Percentiles rank a stretch among this genome's conserved stretches.
Conservation (phyloP, 2,329 filamentous ascomycete genomes). For the Cordyceps pruinosa region DNA sequence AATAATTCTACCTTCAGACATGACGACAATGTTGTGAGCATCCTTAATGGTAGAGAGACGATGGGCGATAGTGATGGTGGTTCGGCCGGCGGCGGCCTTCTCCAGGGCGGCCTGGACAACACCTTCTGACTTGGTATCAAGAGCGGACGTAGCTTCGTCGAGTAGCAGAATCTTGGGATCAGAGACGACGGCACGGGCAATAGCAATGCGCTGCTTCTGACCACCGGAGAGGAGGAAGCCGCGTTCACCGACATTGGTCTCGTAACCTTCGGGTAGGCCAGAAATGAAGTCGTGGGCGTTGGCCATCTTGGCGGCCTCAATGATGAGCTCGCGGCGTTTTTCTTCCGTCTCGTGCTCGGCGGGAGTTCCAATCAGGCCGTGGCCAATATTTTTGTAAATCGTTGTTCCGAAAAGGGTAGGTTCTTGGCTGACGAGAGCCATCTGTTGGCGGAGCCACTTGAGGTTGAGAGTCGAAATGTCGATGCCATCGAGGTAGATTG, state of each 20-base stretch:
- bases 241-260: constrained; percentile 91
- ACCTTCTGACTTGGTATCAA: constrained; percentile 92
- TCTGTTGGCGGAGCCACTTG: constrained; percentile 84
- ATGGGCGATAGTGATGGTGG: constrained; percentile 94
- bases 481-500: constrained; percentile 73
- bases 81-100: constrained; percentile 74
- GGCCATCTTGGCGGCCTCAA: constrained; percentile 78
- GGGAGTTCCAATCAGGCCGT: constrained; percentile 80
- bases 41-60: constrained; percentile 89
- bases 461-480: constrained; percentile 79
- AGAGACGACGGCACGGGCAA: constrained; percentile 82
- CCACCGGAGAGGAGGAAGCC: constrained; percentile 90
- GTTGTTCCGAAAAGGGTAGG: constrained; percentile 84
- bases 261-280: constrained; percentile 76
- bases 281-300: constrained; percentile 92
- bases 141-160: constrained; percentile 87
- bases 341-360: constrained; percentile 62
- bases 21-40: constrained; percentile 93
- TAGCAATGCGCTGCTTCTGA: constrained; percentile 94
- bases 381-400: constrained; percentile 83
- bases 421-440: constrained; percentile 89
- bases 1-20: constrained; percentile 76
- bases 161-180: constrained; percentile 88
- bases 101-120: constrained; percentile 91
- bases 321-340: constrained; percentile 62